These are phyloP conservation scores for Trametes cingulata DNA, from an alignment of 768 basidiomycete genomes.

Conservation along the genomic window DNA sequence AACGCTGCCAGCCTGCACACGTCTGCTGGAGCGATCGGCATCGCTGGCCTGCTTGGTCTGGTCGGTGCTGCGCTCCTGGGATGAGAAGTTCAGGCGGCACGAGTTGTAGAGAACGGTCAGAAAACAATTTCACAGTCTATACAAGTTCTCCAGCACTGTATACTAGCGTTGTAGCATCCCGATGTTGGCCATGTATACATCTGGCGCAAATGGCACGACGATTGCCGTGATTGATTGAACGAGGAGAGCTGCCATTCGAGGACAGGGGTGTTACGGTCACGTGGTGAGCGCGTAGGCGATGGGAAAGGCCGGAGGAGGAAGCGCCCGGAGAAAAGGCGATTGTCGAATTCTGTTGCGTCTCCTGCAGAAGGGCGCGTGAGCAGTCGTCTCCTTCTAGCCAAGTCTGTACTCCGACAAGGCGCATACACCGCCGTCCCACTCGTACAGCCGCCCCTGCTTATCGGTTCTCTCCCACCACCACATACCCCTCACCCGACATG, in stretches of 20 bases:
- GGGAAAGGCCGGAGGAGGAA: slow-evolving; percentile 8
- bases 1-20: slow-evolving; percentile 35
- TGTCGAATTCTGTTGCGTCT: slow-evolving; percentile 21
- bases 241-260: not conserved
- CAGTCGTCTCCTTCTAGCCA: slow-evolving; percentile 16
- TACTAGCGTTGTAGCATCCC: slow-evolving; percentile 4
- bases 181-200: not conserved
- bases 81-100: not conserved
- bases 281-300: slow-evolving; percentile 18
- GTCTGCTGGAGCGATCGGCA: slow-evolving; percentile 38
- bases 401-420: slow-evolving; percentile 11
- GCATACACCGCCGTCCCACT: slow-evolving; percentile 5
- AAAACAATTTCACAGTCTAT: slow-evolving; percentile 8
- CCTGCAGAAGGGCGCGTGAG: slow-evolving; percentile 20
- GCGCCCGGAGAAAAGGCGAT: slow-evolving; percentile 20
- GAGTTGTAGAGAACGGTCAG: not conserved
- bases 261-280: slow-evolving; percentile 17
- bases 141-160: not conserved
- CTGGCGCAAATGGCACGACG: not conserved
- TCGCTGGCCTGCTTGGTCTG: slow-evolving; percentile 52
- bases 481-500: slow-evolving; percentile 13
- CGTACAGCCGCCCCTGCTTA: slow-evolving; percentile 19
- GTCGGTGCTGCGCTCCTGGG: slow-evolving; percentile 49
- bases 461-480: slow-evolving; percentile 8
- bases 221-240: not conserved